A percentile compares a stretch with the other conserved stretches of the same genome.
phyloP scores from a whole-genome alignment of 495 filamentous ascomycete species.

The Penicillium chermesinum region DNA sequence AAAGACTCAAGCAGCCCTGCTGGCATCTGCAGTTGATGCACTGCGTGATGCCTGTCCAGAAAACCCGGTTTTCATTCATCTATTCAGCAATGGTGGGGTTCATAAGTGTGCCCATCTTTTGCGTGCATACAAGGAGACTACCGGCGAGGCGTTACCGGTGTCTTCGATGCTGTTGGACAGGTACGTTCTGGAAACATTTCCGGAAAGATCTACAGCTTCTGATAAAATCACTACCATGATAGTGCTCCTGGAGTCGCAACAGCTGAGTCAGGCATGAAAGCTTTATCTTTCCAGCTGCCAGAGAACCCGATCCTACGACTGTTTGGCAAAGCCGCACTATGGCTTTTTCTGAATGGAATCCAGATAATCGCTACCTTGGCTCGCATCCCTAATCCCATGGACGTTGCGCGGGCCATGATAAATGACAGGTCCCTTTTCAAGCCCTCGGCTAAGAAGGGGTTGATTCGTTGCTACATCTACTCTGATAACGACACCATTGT shows the following conservation, averaged over 20 bases:
- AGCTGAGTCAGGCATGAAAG: conserved; percentile 21
- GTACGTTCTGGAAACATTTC: too few species aligned
- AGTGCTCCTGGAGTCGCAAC: conserved; percentile 36
- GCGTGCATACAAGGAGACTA: conserved; percentile 25
- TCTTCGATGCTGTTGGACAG: conserved; percentile 37
- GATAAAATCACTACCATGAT: too few species aligned
- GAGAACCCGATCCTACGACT: conserved; percentile 27
- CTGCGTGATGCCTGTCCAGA: conserved; percentile 21
- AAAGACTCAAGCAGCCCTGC: conserved; percentile 23
- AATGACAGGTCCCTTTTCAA: conserved; percentile 28
- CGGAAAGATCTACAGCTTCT: too few species aligned
- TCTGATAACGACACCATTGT: conserved; percentile 42
- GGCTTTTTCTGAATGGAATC: conserved; percentile 16
- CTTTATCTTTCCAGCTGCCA: conserved; percentile 36
- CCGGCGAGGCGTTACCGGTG: conserved; percentile 29
- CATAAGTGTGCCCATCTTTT: conserved; percentile 29
- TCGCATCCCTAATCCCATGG: conserved; percentile 21
- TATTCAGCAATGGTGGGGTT: conserved; percentile 44
- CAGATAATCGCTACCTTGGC: conserved; percentile 12
- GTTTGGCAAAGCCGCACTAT: conserved; percentile 24
- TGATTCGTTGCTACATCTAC: conserved; percentile 41
- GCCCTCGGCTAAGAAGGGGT: conserved; percentile 11
- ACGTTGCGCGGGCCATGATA: conserved; percentile 22
- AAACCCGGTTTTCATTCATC: conserved; percentile 33
- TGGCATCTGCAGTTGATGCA: conserved; percentile 34